Evolutionary conservation across 768 basidiomycete species (phyloP).

Genomic region (Dacryopinax primogenitus): DNA sequence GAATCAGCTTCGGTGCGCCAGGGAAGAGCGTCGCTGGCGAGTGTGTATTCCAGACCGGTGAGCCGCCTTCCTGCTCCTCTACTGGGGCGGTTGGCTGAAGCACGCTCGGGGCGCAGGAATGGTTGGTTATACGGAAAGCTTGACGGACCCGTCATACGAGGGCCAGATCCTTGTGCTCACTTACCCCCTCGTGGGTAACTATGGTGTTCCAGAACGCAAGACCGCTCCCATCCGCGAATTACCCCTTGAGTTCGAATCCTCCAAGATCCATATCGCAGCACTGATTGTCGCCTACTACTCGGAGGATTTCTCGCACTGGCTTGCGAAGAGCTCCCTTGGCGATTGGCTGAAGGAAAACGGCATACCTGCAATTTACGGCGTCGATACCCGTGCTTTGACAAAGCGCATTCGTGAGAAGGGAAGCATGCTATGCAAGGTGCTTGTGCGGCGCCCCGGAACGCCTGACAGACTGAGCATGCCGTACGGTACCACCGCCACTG

Average conservation of each 20-base stretch:
- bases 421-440: conserved; percentile 74
- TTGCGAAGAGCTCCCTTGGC: conserved; percentile 75
- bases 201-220: conserved; percentile 77
- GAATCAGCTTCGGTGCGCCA: conserved; percentile 87
- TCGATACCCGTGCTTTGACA: conserved; percentile 93
- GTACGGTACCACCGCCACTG: conserved; percentile 24
- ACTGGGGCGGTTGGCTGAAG: neutral
- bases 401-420: conserved; percentile 94
- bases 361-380: conserved; percentile 86
- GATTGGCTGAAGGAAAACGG: conserved; percentile 91
- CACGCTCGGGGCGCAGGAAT: conserved; percentile 49
- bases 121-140: conserved; percentile 96
- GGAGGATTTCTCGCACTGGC: conserved; percentile 85
- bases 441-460: conserved; percentile 42
- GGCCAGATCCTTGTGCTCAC: conserved; percentile 96
- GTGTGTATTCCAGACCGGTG: conserved; percentile 99
- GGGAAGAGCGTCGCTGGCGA: conserved; percentile 87
- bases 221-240: conserved; percentile 38
- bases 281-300: conserved; percentile 91
- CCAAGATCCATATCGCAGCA: conserved; percentile 83
- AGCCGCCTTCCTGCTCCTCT: conserved; percentile 23
- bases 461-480: conserved; percentile 21
- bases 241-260: conserved; percentile 80
- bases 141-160: conserved; percentile 97
- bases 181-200: conserved; percentile 93